These are phyloP conservation scores for Boletus tylopilopsis DNA, from an alignment of 768 basidiomycete species.

Conservation along the genomic window DNA sequence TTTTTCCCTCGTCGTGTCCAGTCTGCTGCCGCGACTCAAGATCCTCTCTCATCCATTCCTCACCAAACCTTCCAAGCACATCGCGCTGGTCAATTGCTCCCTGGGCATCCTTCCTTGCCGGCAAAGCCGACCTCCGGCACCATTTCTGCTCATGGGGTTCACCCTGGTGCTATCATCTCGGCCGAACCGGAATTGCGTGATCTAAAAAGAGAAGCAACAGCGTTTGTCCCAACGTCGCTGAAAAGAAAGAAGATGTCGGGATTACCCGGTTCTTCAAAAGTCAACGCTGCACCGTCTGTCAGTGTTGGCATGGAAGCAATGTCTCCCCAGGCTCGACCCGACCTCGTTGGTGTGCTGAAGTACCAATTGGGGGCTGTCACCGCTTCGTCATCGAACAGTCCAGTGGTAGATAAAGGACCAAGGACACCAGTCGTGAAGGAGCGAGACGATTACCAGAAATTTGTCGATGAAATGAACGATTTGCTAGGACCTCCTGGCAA, in stretches of 20 bases:
- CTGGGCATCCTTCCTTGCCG: slow-evolving; percentile 42
- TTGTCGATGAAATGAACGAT: slow-evolving; percentile 73
- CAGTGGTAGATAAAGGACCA: slow-evolving; percentile 13
- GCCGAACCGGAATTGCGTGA: slow-evolving; percentile 89
- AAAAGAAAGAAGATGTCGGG: slow-evolving; percentile 63
- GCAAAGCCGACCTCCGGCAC: slow-evolving; percentile 33
- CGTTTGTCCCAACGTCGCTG: slow-evolving; percentile 81
- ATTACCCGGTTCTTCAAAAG: slow-evolving; percentile 34
- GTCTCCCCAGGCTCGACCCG: slow-evolving; percentile 48
- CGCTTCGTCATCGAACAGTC: slow-evolving; percentile 19
- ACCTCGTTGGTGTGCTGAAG: slow-evolving; percentile 60
- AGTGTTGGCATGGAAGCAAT: slow-evolving; percentile 26
- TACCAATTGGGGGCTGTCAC: slow-evolving; percentile 50
- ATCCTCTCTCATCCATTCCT: slow-evolving; percentile 71
- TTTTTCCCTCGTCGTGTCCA: slow-evolving; percentile 59
- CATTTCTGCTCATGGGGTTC: slow-evolving; percentile 44
- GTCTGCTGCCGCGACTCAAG: slow-evolving; percentile 56
- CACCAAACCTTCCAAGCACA: slow-evolving; percentile 79
- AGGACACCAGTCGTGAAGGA: slow-evolving; percentile 34
- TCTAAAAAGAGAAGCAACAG: slow-evolving; percentile 91
- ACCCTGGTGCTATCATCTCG: slow-evolving; percentile 64
- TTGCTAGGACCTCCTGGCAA: slow-evolving; percentile 39
- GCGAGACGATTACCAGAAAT: slow-evolving; percentile 72
- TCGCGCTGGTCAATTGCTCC: slow-evolving; percentile 40
- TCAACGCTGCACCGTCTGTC: slow-evolving; percentile 66